Percentiles rank a stretch among this genome's conserved stretches.
Conservation (phyloP, 768 basidiomycete genomes). For the Coprinopsis marcescibilis region DNA sequence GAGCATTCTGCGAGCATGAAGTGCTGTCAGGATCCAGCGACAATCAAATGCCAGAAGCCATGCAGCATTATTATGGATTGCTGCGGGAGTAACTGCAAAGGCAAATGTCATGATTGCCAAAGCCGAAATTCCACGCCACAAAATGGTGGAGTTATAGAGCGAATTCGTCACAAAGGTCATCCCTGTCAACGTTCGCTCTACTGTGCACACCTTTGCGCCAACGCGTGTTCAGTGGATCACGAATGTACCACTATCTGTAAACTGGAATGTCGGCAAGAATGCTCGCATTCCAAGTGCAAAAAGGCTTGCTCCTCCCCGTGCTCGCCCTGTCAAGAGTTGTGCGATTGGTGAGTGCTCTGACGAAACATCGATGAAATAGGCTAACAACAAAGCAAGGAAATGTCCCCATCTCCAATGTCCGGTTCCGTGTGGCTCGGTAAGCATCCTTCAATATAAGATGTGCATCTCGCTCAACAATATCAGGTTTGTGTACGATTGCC, state of each 20-base stretch:
- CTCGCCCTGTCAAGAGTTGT: conserved; percentile 57
- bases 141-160: conserved; percentile 13
- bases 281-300: conserved; percentile 46
- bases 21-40: conserved; percentile 41
- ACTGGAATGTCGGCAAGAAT: conserved; percentile 45
- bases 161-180: conserved; percentile 37
- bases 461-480: too few relatives aligned
- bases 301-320: conserved; percentile 47
- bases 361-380: background rate
- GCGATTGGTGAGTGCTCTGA: conserved; percentile 38
- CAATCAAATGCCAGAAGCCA: conserved; percentile 30
- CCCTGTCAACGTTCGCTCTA: conserved; percentile 45
- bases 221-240: conserved; percentile 45
- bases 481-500: conserved; percentile 64
- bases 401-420: conserved; percentile 53
- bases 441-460: too few relatives aligned
- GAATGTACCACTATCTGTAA: conserved; percentile 42
- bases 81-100: conserved; percentile 46
- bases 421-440: conserved; percentile 64
- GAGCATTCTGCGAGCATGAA: conserved; percentile 51
- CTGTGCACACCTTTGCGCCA: conserved; percentile 51
- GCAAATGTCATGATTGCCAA: conserved; percentile 47
- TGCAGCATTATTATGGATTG: conserved; percentile 46
- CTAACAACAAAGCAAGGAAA: conserved; percentile 26
- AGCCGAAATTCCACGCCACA: background rate